Base-by-base conservation (phyloP, 768 basidiomycete genomes). In the Crassisporium funariophilum region DNA sequence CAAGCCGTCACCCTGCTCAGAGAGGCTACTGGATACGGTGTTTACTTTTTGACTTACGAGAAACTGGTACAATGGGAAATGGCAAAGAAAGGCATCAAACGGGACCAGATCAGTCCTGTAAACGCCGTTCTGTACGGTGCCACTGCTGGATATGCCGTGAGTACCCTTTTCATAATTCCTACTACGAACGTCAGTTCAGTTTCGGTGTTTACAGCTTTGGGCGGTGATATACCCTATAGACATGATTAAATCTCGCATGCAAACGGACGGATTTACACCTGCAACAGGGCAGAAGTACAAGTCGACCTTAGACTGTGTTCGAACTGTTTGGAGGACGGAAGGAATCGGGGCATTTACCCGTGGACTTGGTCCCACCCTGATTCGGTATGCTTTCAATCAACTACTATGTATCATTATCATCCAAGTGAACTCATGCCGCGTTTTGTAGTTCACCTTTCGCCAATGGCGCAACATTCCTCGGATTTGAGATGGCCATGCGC, bases 391-490 rank as follows among this genome's bases (percentile, higher is more conserved):
- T 34, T 46, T 19, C 3, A 4, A 11, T 20, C 4, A 16, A 9
- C 16, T 16, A n/a, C 35, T 31, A 19, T 22, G 16, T 4, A 17
- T 20, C 41, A 23, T 41, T 46, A 15, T n/a, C 15, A 20, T 6
- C 38, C 27, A 25, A 29, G 13, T 40, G 40, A 47, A 29, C 47
- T 17, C 31, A 3, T 31, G 11, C 50, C 37, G 5, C n/a, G 17
- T 35, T 50, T 47, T 35, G 13, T 43, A 94, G 91, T 58, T 94
- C 91, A 2, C 95, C 94, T 1, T 95, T 97, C 59, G 95, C 95
- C 9, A 98, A 98, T 57, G 95, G 94, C 15, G 92, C 92, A 1
- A 98, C 95, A 0, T 98, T 98, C 78, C 81, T 95, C 46, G 94
- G 91, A 1, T 98, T 94, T 59, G 95, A 98, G 74, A 76, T 98